Evolutionary conservation across 768 basidiomycete species (phyloP), one percentile per base, ranked within the genome.

Genomic region (Boletus rubroflammeus): DNA sequence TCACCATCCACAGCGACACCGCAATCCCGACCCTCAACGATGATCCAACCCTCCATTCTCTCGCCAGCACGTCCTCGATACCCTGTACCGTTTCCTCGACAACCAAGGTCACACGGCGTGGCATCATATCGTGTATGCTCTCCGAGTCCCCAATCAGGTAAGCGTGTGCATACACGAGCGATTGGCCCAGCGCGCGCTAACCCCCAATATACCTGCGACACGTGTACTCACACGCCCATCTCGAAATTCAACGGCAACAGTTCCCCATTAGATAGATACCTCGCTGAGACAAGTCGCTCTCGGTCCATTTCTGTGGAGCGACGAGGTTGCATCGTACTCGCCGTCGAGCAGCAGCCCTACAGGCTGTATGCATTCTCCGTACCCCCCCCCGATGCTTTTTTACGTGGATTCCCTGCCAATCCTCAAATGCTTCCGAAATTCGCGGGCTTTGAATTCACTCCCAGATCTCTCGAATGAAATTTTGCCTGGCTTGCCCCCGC

Each of bases 151-250:
- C 38, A 15, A 42, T 36, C 29, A 29, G 48, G 19, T 57, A 34
- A 31, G 46, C 46, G 29, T 49, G 53, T 53, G 47, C 15, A 46
- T 44, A 39, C 51, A 51, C 36, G n/a, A 28, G 13, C 49, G 29
- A 52, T 46, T 34, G 29, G 23, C 45, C 41, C 54, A 34, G 46
- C 29, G 69, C 65, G 65, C 65, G 63, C 67, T 65, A 63, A 67
- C 61, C 50, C 53, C 69, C 67, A 60, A 64, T 55, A 56, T 60
- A 50, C 52, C 41, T 60, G 48, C 60, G 50, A 68, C 68, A 69
- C 68, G 68, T 69, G 68, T 68, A 43, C 61, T 69, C 70, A 61
- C 68, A 69, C 70, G 68, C 59, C 52, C 65, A 62, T 58, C 56
- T 59, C 55, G 38, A 57, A 58, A 56, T 61, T 65, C 57, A 57